These are phyloP conservation scores for Cercospora zeina DNA, from an alignment of 2,329 filamentous ascomycete species.

Conservation along the genomic window DNA sequence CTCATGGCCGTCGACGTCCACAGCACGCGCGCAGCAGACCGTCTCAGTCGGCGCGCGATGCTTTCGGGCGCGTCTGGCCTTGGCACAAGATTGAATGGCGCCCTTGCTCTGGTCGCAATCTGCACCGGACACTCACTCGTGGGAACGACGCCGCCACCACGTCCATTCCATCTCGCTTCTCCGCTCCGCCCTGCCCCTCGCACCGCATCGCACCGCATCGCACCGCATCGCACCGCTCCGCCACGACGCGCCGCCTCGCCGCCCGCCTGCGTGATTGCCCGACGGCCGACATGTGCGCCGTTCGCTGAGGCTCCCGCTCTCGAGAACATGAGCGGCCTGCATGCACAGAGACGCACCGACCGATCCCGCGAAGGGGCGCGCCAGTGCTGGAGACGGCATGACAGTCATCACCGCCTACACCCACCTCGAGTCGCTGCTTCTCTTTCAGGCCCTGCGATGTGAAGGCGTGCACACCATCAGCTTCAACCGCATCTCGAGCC, in stretches of 20 bases:
- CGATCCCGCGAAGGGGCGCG: constrained; percentile 14
- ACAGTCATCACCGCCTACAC: constrained; percentile 67
- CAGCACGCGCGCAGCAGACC: too few species aligned
- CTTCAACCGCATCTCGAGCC: constrained; percentile 71
- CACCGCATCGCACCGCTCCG: not conserved
- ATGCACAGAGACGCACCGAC: constrained; percentile 11
- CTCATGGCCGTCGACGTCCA: too few species aligned
- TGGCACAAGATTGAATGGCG: not conserved
- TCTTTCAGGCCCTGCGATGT: constrained; percentile 75
- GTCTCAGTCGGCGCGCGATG: not conserved
- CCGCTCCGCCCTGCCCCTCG: not conserved
- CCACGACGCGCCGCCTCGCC: not conserved
- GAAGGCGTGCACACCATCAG: constrained; percentile 64
- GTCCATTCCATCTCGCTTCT: not conserved
- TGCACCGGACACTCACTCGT: not conserved
- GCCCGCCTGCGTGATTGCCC: not conserved
- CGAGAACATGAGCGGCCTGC: constrained; percentile 9
- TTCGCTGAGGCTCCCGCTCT: not conserved
- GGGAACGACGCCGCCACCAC: not conserved
- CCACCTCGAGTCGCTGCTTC: constrained; percentile 78
- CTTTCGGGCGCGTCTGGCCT: not conserved
- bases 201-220: too few species aligned
- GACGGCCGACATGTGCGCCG: constrained; percentile 3
- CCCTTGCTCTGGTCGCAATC: constrained; percentile 7
- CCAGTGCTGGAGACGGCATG: constrained; percentile 44